A percentile compares a stretch with the other conserved stretches of the same genome.
Evolutionary conservation across 2,329 filamentous ascomycete species (phyloP).

Genomic region (Aspergillus clavatus): DNA sequence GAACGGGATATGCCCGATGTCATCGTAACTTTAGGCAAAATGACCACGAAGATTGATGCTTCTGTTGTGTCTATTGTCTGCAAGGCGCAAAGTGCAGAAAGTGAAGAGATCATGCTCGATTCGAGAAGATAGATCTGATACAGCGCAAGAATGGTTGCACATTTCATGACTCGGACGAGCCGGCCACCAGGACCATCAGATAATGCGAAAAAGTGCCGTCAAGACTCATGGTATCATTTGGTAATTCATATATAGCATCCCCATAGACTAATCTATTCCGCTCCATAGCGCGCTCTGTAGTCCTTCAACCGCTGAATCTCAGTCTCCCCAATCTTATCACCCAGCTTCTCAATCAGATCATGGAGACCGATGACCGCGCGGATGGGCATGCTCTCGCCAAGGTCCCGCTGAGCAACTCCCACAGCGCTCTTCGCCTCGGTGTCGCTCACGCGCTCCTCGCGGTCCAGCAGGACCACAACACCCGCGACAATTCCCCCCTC

Average conservation of each 20-base stretch:
- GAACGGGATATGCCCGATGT: too few relatives aligned
- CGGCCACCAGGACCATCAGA: too few relatives aligned
- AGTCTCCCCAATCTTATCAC: constrained; percentile 56
- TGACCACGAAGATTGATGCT: too few relatives aligned
- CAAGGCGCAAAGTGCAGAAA: too few relatives aligned
- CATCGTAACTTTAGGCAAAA: too few relatives aligned
- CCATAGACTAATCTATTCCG: constrained; percentile 24
- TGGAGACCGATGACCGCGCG: constrained; percentile 66
- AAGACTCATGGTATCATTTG: constrained; percentile 18
- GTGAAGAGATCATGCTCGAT: too few relatives aligned
- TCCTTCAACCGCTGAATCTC: constrained; percentile 66
- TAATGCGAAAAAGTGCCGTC: too few relatives aligned
- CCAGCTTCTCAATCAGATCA: constrained; percentile 71
- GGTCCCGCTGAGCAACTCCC: constrained; percentile 77
- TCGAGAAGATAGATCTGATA: too few relatives aligned
- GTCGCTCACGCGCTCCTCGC: constrained; percentile 59
- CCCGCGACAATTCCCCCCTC: constrained; percentile 82
- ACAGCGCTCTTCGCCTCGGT: constrained; percentile 70
- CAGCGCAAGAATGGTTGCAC: too few relatives aligned
- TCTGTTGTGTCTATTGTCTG: too few relatives aligned
- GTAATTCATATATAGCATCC: constrained; percentile 19
- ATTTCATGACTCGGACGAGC: too few relatives aligned
- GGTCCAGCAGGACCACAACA: constrained; percentile 81
- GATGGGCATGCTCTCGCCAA: constrained; percentile 65
- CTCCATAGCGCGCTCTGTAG: constrained; percentile 55